Conservation (phyloP, 768 basidiomycete genomes). For the Antrodiella citrinella region DNA sequence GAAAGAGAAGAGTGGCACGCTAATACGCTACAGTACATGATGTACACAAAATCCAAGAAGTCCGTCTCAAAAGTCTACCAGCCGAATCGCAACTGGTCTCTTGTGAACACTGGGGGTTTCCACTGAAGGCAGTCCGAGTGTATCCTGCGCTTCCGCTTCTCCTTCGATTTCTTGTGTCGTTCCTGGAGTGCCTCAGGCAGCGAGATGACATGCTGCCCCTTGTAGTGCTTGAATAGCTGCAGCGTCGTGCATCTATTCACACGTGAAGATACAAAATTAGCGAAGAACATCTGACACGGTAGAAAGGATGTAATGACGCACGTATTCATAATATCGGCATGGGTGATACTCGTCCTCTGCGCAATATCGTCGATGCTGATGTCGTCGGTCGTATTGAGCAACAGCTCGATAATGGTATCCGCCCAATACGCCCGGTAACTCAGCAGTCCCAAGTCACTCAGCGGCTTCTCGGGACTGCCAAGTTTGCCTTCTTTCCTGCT, state of each 20-base stretch:
- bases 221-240: slow-evolving; percentile 93
- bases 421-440: slow-evolving; percentile 96
- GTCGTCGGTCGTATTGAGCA: slow-evolving; percentile 62
- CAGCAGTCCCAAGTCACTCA: slow-evolving; percentile 88
- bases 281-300: slow-evolving; percentile 19
- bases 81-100: slow-evolving; percentile 79
- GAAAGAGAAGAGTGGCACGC: no score
- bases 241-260: slow-evolving; percentile 76
- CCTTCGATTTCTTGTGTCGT: slow-evolving; percentile 77
- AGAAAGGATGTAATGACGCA: no score
- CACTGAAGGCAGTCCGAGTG: slow-evolving; percentile 75
- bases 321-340: slow-evolving; percentile 98
- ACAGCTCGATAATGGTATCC: slow-evolving; percentile 87
- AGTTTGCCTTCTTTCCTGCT: slow-evolving; percentile 94
- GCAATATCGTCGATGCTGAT: slow-evolving; percentile 96
- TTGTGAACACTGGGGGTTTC: slow-evolving; percentile 93
- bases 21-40: no score
- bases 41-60: no score
- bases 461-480: slow-evolving; percentile 96
- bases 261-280: slow-evolving; percentile 2
- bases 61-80: slow-evolving; percentile 24
- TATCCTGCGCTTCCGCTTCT: slow-evolving; percentile 73
- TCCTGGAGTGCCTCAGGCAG: slow-evolving; percentile 87
- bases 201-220: slow-evolving; percentile 89
- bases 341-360: slow-evolving; percentile 89